Base-by-base conservation (phyloP, 129 eudicot species). In the Kitagawia praeruptora region DNA sequence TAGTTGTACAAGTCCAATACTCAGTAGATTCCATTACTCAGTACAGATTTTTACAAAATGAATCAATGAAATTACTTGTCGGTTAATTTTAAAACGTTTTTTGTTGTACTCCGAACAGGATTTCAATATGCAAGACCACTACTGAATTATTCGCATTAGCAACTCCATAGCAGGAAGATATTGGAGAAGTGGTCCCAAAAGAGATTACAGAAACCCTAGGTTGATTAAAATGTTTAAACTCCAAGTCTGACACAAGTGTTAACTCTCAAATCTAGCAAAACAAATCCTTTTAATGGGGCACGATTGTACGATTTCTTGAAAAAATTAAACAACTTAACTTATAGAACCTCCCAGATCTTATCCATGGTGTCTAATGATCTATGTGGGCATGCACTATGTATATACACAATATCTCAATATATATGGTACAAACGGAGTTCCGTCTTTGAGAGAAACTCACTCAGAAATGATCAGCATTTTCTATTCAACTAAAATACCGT, bases 131-230 rank as follows among this genome's bases (percentile, higher is more conserved):
- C 64, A 54, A 54, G 27, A 54, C 3, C 64, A 54, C 28, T 15
- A 15, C 19, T 48, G 54, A 48, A 51, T 61, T 61, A 23, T 25
- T 27, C 18, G 8, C 40, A 25, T 27, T 11, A 14, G 15, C 40
- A n/a, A n/a, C n/a, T n/a, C n/a, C n/a, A n/a, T 54, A 54, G 53
- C 10, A 37, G 61, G 76, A 78, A 81, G 89, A 77, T 73, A 85
- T 42, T 85, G 89, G 89, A 83, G 83, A 77, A 83, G 87, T 85
- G 91, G 89, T 88, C 87, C 88, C 85, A 64, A 56, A 56, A 56
- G 31, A 56, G 31, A 56, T 56, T 53, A 48, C 40, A 77, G 51
- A 81, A 88, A 74, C 86, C 89, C 87, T 81, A 77, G 87, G 81
- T 27, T 75, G 38, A 56, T 56, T 56, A 56, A 56, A 3, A 64